These are phyloP conservation scores for Synchytrium microbalum DNA, from an alignment of 371 early-diverging fungal species.

Conservation along the genomic window DNA sequence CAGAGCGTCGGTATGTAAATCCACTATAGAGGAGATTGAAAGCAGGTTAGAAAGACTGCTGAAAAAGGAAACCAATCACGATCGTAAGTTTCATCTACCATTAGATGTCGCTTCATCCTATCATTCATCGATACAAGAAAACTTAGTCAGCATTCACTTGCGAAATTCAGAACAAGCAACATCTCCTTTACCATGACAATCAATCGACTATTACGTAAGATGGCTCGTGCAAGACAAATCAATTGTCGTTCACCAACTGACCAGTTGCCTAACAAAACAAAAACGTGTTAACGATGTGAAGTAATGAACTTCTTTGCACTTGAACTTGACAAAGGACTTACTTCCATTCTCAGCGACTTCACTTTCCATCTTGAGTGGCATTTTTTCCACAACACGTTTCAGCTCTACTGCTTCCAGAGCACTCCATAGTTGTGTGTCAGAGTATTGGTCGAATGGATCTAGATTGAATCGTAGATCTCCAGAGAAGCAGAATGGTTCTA, in stretches of 20 bases:
- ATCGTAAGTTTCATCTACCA: too few species aligned
- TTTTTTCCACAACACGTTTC: not conserved
- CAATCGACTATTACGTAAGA: constrained; percentile 10
- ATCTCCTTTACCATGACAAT: constrained; percentile 47
- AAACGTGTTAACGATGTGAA: too few species aligned
- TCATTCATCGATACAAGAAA: too few species aligned
- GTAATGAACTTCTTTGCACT: too few species aligned
- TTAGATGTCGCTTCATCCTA: constrained; percentile 49
- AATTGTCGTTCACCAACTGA: constrained; percentile 74
- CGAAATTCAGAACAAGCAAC: too few species aligned
- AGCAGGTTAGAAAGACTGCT: too few species aligned
- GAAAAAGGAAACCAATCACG: too few species aligned
- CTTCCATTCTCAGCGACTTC: constrained; percentile 33
- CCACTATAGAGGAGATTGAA: constrained; percentile 45
- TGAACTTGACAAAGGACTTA: too few species aligned
- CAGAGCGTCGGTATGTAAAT: constrained; percentile 37
- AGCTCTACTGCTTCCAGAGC: constrained; percentile 24
- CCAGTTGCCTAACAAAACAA: too few species aligned
- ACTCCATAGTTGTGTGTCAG: constrained; percentile 33
- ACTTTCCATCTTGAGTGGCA: constrained; percentile 11
- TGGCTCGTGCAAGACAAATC: constrained; percentile 46
- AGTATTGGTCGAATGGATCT: constrained; percentile 27
- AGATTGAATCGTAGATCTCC: constrained; percentile 41
- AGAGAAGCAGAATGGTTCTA: constrained; percentile 39
- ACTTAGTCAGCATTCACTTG: too few species aligned